These are phyloP conservation scores for Deinandra increscens DNA, from an alignment of 129 eudicot genomes.

Conservation along the genomic window DNA sequence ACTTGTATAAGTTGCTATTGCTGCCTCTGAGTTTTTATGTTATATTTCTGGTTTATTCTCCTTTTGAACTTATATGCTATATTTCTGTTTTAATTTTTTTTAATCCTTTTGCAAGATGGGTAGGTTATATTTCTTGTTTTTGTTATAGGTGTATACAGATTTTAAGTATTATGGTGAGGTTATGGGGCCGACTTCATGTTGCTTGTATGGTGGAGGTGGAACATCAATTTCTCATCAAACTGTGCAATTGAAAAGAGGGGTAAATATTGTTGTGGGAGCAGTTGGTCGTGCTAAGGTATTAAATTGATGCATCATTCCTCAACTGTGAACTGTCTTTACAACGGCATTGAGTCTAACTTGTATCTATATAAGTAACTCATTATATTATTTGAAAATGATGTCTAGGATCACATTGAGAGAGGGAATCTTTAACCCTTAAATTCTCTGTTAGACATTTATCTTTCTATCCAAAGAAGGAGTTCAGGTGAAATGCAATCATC, in stretches of 20 bases:
- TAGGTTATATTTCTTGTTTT: neutral
- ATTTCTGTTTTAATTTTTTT: no score
- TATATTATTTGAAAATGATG: no score
- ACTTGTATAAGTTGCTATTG: neutral
- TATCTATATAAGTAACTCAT: no score
- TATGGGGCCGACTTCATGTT: constrained; percentile 62
- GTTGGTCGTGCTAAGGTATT: constrained; percentile 93
- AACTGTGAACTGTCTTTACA: no score
- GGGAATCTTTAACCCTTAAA: no score
- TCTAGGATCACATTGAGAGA: no score
- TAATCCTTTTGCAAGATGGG: neutral
- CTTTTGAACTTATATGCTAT: no score
- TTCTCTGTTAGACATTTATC: no score
- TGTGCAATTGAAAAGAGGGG: constrained; percentile 72
- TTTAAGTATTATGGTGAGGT: constrained; percentile 78
- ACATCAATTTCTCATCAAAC: constrained; percentile 63
- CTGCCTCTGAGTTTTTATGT: neutral
- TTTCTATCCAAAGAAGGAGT: no score
- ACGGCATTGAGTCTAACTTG: no score
- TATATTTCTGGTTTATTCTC: neutral
- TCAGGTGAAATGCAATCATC: no score
- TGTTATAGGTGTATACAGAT: constrained; percentile 62
- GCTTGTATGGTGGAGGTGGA: constrained; percentile 88
- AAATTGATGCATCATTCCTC: neutral
- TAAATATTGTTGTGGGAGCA: constrained; percentile 83